Base-by-base conservation (phyloP, 1,284 basidiomycete species). In the Binderoboletus segoi region DNA sequence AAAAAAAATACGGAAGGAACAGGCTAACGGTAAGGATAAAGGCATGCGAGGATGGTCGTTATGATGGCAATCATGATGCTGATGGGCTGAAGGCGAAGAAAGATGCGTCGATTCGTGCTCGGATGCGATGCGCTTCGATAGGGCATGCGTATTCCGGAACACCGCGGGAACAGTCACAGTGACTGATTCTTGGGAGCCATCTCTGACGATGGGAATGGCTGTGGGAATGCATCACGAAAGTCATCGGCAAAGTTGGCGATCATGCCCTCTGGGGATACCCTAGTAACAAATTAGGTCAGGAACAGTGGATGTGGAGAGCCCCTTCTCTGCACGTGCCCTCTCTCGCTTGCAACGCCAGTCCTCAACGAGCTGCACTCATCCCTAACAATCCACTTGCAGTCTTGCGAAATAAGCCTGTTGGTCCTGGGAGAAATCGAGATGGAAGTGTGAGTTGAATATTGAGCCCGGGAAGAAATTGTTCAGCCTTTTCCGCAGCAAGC, bases 381-480 rank as follows among this genome's bases (percentile, higher is more conserved):
- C 48, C 10, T 63, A 61, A 26, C 62, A 69, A 38, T 66, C 58
- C 5, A 58, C 32, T 32, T 66, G 69, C 21, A 69, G 57, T n/a
- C 64, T 59, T 42, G 55, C 51, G 35, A 76, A 58, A 23, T 57
- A 58, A 35, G 52, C 49, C 28, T 59, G 61, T 57, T 77, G 73
- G 13, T 66, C 61, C 6, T 65, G 58, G 6, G 68, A 68, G 23
- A 79, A 68, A 53, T 66, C 66, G 15, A 54, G 46, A 38, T 74
- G 72, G 42, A 75, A 72, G 20, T 69, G 62, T 28, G 67, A 58
- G 21, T 67, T 62, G 3, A 73, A 72, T 15, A 73, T 62, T 12
- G 74, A 67, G 18, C 69, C 69, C 6, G 75, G 75, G 54, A 79
- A 76, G 61, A 79, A 78, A 59, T 79, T 71, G 26, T 78, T 74